Base-by-base conservation (phyloP, 2,329 filamentous ascomycete species). In the Phoma sp. region DNA sequence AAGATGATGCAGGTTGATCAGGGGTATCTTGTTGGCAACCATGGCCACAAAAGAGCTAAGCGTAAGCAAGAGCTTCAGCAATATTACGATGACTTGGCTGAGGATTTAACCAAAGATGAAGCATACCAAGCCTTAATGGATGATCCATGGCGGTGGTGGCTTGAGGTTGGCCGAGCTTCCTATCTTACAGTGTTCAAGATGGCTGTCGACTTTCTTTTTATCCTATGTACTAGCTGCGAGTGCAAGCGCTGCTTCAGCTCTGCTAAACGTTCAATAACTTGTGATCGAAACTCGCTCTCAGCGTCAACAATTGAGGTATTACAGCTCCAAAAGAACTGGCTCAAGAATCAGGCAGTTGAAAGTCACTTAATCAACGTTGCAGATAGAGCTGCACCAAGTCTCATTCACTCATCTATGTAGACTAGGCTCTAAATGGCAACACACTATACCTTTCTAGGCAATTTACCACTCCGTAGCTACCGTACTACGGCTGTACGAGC, bases 151-250 rank as follows among this genome's bases (percentile, higher is more conserved):
- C n/a, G 24, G 31, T 60, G 31, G 48, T 60, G 31, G 44, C 39
- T 55, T 13, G n/a, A 51, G 44, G 22, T 52, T 5, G 35, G 44
- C 13, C 17, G 45, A 31, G 33, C 45, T 1, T 27, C 37, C n/a
- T 60, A 60, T 22, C 53, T 27, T 17, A 17, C 51, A 29, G 15
- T 60, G 15, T 57, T 43, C 32, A 56, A 60, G 33, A 57, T 60
- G 7, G 53, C 57, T 12, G 29, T 51, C 9, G 25, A 60, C 36
- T 46, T 39, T 45, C 57, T 60, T 24, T 54, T 25, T 5, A 45
- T 57, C 22, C 57, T 40, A 27, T 22, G 39, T 22, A 60, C 57
- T 4, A 48, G 27, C 22, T 57, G n/a, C n/a, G n/a, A n/a, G n/a
- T n/a, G n/a, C n/a, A n/a, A n/a, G n/a, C n/a, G n/a, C n/a, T n/a